Evolutionary conservation across 768 basidiomycete species (phyloP).

Genomic region (Amanita jacksonii): DNA sequence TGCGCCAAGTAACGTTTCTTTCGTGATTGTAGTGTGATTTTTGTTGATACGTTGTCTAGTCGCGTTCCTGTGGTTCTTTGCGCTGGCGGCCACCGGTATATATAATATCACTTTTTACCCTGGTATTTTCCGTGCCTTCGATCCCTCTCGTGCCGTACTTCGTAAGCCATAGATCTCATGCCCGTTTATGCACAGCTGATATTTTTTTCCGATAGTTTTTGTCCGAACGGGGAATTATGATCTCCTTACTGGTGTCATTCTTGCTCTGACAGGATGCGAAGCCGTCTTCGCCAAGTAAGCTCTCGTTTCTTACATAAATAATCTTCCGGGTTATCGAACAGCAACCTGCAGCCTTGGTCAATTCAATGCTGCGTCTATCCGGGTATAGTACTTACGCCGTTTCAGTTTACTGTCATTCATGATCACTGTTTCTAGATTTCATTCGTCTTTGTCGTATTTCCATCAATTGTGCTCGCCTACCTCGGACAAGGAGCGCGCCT

Average conservation of each 20-base stretch:
- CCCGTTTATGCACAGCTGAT: not conserved
- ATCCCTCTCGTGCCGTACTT: constrained; percentile 58
- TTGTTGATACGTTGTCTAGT: constrained; percentile 27
- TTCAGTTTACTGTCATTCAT: constrained; percentile 11
- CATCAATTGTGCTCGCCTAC: constrained; percentile 52
- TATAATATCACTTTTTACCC: constrained; percentile 48
- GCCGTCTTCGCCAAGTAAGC: constrained; percentile 58
- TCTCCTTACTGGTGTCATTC: constrained; percentile 50
- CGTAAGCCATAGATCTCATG: constrained; percentile 30
- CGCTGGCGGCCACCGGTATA: constrained; percentile 44
- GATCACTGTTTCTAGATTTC: constrained; percentile 34
- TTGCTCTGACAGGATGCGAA: constrained; percentile 61
- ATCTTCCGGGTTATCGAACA: not conserved
- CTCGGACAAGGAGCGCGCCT: constrained; percentile 64
- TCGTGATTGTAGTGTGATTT: too few relatives aligned
- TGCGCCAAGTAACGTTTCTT: constrained; percentile 44
- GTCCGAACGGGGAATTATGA: constrained; percentile 55
- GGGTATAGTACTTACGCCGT: constrained; percentile 21
- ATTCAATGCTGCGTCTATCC: constrained; percentile 53
- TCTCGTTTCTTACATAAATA: not conserved
- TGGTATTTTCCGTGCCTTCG: constrained; percentile 55
- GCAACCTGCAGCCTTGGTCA: constrained; percentile 42
- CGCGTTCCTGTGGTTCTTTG: constrained; percentile 45
- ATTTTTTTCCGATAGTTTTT: constrained; percentile 35
- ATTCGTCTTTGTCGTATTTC: constrained; percentile 46